Evolutionary conservation across 1,284 basidiomycete species (phyloP).

Genomic region (Mycosarcoma mackinlayi): DNA sequence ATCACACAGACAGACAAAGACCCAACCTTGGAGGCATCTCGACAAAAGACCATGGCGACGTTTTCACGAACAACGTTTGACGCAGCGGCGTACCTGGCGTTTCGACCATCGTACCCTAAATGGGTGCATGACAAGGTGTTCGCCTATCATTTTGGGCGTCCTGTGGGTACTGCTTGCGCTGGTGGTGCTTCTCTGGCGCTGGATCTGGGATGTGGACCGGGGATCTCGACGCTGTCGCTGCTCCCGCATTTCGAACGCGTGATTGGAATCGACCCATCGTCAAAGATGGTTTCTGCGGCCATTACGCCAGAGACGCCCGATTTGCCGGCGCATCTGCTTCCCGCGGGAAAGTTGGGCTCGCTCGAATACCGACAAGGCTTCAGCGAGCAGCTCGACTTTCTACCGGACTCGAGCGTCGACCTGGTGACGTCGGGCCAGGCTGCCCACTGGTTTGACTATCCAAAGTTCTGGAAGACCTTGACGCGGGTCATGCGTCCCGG

Average conservation of each 20-base stretch:
- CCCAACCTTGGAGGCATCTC: background rate
- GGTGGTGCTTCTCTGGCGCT: constrained; percentile 66
- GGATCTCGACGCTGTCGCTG: constrained; percentile 75
- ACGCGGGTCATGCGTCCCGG: constrained; percentile 75
- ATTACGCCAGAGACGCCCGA: constrained; percentile 66
- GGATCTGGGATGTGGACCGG: constrained; percentile 86
- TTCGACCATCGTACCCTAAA: constrained; percentile 47
- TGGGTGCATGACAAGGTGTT: constrained; percentile 50
- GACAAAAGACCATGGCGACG: constrained; percentile 33
- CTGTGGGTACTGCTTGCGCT: background rate
- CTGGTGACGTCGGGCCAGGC: constrained; percentile 82
- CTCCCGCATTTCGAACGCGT: constrained; percentile 74
- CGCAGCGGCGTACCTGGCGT: constrained; percentile 52
- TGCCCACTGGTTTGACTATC: constrained; percentile 87
- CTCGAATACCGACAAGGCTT: constrained; percentile 71
- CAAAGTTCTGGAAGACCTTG: constrained; percentile 77
- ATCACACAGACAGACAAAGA: background rate
- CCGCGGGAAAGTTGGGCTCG: constrained; percentile 33
- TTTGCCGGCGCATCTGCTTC: constrained; percentile 13
- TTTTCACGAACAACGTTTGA: constrained; percentile 50
- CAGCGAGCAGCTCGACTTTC: constrained; percentile 74
- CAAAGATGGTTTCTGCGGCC: constrained; percentile 79
- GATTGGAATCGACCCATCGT: constrained; percentile 79
- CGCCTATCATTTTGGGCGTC: constrained; percentile 30
- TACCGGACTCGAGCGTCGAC: constrained; percentile 76